A percentile compares a stretch with the other conserved stretches of the same genome.
These are phyloP conservation scores for Conringia planisiliqua DNA, from an alignment of 345 rosid species.

Conservation along the genomic window DNA sequence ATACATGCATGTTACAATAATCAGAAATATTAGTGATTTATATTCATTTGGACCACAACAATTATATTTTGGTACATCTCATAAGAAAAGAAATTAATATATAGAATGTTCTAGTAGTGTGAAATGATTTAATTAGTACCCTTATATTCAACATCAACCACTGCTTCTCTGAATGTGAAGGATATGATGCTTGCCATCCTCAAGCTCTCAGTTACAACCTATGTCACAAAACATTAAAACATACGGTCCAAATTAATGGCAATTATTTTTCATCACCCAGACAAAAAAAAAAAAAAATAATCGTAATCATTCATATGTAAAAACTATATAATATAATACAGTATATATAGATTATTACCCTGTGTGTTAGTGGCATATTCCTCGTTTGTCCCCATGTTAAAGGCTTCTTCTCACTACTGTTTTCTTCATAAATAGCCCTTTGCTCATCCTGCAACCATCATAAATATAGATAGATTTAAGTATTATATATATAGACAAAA, in stretches of 20 bases:
- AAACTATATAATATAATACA: not conserved
- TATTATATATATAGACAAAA: not conserved
- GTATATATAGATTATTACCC: conserved; percentile 38
- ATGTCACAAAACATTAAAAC: not conserved
- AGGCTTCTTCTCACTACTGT: conserved; percentile 46
- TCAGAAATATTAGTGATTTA: conserved; percentile 14
- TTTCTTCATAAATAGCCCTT: conserved; percentile 43
- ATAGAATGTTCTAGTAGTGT: conserved; percentile 31
- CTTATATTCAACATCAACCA: conserved; percentile 76
- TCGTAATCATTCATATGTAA: not conserved
- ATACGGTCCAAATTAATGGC: not conserved
- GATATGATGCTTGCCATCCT: conserved; percentile 94
- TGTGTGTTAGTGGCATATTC: conserved; percentile 68
- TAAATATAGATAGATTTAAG: not conserved
- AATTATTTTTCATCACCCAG: too few relatives aligned
- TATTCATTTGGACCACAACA: conserved; percentile 32
- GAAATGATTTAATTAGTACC: conserved; percentile 41
- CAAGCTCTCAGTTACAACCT: conserved; percentile 59
- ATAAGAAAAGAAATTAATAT: not conserved
- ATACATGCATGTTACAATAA: conserved; percentile 17
- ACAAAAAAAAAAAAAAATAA: too few relatives aligned
- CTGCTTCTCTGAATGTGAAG: conserved; percentile 89
- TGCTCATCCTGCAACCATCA: conserved; percentile 64
- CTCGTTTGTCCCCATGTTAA: conserved; percentile 81
- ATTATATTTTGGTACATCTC: not conserved